phyloP scores from a whole-genome alignment of 2,329 filamentous ascomycete species.

The Metarhizium robertsii region DNA sequence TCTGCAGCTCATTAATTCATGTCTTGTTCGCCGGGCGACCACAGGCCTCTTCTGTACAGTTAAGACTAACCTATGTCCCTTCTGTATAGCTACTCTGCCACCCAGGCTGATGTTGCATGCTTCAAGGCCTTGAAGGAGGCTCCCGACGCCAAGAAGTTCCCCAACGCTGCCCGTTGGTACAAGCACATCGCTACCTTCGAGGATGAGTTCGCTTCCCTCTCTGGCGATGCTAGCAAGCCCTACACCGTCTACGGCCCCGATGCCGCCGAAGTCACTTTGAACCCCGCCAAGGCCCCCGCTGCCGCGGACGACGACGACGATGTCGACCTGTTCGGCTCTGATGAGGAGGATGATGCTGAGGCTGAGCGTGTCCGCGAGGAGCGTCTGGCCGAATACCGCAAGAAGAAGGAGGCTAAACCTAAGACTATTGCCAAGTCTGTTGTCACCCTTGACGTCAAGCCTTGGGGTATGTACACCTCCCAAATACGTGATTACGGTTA shows the following conservation, averaged over 20 bases:
- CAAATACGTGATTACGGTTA: neutral
- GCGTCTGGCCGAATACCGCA: conserved; percentile 85
- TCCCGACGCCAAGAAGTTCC: conserved; percentile 79
- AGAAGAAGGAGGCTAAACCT: conserved; percentile 91
- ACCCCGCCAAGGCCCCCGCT: conserved; percentile 75
- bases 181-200: conserved; percentile 94
- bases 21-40: neutral
- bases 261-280: conserved; percentile 63
- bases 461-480: conserved; percentile 71
- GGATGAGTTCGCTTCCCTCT: conserved; percentile 82
- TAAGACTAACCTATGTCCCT: neutral
- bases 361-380: conserved; percentile 76
- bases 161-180: conserved; percentile 94
- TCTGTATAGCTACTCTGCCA: conserved; percentile 47
- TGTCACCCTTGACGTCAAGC: conserved; percentile 94
- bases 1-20: neutral
- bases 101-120: conserved; percentile 91
- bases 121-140: conserved; percentile 79
- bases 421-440: conserved; percentile 94
- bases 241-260: conserved; percentile 91
- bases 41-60: neutral
- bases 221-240: conserved; percentile 82
- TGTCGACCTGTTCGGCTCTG: conserved; percentile 86
- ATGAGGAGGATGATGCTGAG: conserved; percentile 90
- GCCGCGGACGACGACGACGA: conserved; percentile 64